Percentiles rank a stretch among this genome's conserved stretches.
Evolutionary conservation across 139 green algal species (phyloP).

Genomic region (Raphidocelis subcapitata): DNA sequence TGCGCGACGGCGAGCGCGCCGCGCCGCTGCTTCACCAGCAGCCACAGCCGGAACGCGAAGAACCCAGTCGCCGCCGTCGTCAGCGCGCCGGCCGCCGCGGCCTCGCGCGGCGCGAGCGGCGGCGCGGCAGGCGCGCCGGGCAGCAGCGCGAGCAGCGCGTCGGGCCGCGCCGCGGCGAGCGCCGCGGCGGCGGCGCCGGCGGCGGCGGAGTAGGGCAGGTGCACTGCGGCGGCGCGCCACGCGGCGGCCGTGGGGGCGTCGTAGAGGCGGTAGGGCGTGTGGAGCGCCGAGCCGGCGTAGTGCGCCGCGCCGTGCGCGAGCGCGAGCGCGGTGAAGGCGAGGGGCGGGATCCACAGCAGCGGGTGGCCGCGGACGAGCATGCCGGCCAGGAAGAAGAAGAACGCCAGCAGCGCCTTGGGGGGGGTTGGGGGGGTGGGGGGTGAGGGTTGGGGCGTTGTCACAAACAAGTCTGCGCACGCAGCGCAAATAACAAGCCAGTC

Average conservation of each 20-base stretch:
- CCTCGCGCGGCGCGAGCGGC: neutral
- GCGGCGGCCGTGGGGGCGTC: neutral
- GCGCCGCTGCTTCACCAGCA: conserved; percentile 40
- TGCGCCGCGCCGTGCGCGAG: conserved; percentile 11
- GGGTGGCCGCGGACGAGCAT: conserved; percentile 61
- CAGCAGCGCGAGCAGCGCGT: conserved; percentile 17
- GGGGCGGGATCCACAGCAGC: conserved; percentile 71
- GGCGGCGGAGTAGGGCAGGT: conserved; percentile 9
- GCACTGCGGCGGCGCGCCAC: neutral
- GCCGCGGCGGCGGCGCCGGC: conserved; percentile 25
- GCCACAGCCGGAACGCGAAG: conserved; percentile 74
- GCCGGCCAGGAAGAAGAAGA: conserved; percentile 86
- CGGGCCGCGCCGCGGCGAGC: conserved; percentile 7
- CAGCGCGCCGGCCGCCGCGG: neutral
- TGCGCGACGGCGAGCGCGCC: conserved; percentile 44
- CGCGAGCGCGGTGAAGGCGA: conserved; percentile 47
- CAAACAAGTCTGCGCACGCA: neutral
- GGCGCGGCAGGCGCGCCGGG: neutral
- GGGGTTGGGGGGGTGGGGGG: no score
- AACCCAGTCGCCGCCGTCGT: conserved; percentile 52
- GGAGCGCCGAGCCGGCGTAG: neutral
- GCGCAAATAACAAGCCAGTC: neutral
- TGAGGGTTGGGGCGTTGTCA: neutral
- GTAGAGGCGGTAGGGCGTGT: neutral
- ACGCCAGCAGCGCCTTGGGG: conserved; percentile 60